Evolutionary conservation across 1,284 basidiomycete genomes (phyloP).

Genomic region (Sporisorium iseilematis-ciliati): DNA sequence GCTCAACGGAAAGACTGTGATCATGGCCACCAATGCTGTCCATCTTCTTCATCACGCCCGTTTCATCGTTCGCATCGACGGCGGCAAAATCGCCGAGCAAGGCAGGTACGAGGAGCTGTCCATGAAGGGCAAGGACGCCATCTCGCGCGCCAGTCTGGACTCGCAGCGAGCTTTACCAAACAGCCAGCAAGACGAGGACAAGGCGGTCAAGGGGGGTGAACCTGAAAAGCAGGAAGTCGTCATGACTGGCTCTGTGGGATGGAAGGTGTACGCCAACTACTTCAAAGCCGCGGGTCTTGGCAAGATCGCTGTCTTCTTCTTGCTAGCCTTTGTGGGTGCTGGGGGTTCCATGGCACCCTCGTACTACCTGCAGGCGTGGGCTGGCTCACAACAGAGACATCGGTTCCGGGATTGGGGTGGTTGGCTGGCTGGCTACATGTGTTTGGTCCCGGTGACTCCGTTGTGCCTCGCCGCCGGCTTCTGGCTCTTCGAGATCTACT

Average conservation of each 20-base stretch:
- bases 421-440: slow-evolving; percentile 27
- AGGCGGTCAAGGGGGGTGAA: slow-evolving; percentile 20
- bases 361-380: slow-evolving; percentile 47
- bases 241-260: slow-evolving; percentile 39
- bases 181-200: slow-evolving; percentile 9
- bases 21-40: slow-evolving; percentile 59
- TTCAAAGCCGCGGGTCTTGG: slow-evolving; percentile 25
- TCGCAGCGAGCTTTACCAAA: slow-evolving; percentile 24
- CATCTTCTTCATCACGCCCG: slow-evolving; percentile 48
- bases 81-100: slow-evolving; percentile 49
- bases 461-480: slow-evolving; percentile 24
- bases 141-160: slow-evolving; percentile 48
- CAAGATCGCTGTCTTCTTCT: slow-evolving; percentile 13
- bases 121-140: slow-evolving; percentile 52
- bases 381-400: slow-evolving; percentile 25
- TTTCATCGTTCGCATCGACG: slow-evolving; percentile 47
- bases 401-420: slow-evolving; percentile 28
- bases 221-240: slow-evolving; percentile 43
- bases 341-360: neutral
- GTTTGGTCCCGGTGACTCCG: slow-evolving; percentile 11
- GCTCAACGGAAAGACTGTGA: slow-evolving; percentile 46
- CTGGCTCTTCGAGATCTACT: slow-evolving; percentile 10
- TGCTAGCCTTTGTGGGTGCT: neutral
- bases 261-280: slow-evolving; percentile 32
- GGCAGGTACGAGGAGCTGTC: slow-evolving; percentile 49